These are phyloP conservation scores for Colletotrichum magnum DNA, from an alignment of 2,329 filamentous ascomycete species.

Conservation along the genomic window DNA sequence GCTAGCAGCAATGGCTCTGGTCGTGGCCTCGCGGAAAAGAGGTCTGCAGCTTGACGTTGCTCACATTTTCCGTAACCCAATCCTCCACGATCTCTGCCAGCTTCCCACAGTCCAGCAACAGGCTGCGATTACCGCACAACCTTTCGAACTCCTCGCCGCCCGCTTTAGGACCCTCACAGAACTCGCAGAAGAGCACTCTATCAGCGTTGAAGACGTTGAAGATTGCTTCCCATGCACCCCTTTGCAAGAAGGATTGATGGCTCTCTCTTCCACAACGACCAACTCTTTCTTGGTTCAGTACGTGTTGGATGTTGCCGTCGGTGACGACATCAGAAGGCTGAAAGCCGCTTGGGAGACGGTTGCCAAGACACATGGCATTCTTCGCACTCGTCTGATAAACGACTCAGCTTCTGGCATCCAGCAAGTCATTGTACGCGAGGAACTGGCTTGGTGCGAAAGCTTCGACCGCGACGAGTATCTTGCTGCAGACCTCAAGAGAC, in stretches of 20 bases:
- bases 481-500: conserved; percentile 1
- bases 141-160: conserved; percentile 17
- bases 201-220: conserved; percentile 19
- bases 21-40: conserved; percentile 16
- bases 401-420: conserved; percentile 51
- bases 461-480: conserved; percentile 29
- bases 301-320: conserved; percentile 1
- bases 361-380: conserved; percentile 34
- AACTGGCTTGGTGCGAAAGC: conserved; percentile 26
- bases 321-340: conserved; percentile 10
- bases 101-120: conserved; percentile 2
- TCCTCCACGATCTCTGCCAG: conserved; percentile 15
- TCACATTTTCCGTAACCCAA: conserved; percentile 23
- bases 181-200: conserved; percentile 12
- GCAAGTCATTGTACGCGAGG: conserved; percentile 61
- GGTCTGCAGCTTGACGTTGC: conserved; percentile 11
- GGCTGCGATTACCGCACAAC: not conserved
- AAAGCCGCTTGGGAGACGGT: conserved; percentile 34
- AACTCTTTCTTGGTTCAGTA: conserved; percentile 33
- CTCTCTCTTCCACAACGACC: conserved; percentile 17
- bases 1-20: conserved; percentile 45
- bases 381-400: conserved; percentile 44
- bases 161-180: not conserved
- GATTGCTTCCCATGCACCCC: conserved; percentile 32
- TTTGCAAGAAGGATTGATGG: conserved; percentile 33